Evolutionary conservation across 2,329 filamentous ascomycete genomes (phyloP).

Genomic region (Gaeumannomyces tritici): DNA sequence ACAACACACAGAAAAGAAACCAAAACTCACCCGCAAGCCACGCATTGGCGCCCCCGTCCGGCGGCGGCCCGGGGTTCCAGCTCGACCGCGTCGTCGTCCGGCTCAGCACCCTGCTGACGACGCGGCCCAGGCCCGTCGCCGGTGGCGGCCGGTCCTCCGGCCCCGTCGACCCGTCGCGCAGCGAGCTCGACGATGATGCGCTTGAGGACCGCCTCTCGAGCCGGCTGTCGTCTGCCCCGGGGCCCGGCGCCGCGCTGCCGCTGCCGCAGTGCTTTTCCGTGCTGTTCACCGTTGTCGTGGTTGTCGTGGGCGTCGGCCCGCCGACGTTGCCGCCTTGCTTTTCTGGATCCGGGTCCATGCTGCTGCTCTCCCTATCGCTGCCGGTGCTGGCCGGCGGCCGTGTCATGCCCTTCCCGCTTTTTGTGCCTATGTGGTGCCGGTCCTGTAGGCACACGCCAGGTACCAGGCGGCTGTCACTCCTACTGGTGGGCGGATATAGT

Average conservation of each 20-base stretch:
- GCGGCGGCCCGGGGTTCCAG: constrained; percentile 34
- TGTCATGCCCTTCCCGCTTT: neutral
- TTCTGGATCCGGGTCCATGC: neutral
- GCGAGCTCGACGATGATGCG: neutral
- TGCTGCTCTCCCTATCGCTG: neutral
- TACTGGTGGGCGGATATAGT: neutral
- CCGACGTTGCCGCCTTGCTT: neutral
- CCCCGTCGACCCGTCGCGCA: constrained; percentile 1
- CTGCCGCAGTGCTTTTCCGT: no score
- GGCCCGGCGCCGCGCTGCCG: no score
- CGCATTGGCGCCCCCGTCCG: constrained; percentile 37
- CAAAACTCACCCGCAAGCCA: constrained; percentile 24
- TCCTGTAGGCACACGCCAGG: neutral
- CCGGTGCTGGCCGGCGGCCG: neutral
- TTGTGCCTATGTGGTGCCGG: neutral
- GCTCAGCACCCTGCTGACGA: constrained; percentile 28
- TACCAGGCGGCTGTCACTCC: neutral
- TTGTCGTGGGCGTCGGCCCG: no score
- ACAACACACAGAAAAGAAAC: neutral
- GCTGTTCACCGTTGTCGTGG: no score
- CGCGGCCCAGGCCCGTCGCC: constrained; percentile 12
- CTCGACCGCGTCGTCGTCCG: constrained; percentile 27
- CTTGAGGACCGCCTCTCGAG: neutral
- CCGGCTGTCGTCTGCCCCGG: no score
- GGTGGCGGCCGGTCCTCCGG: constrained; percentile 8